phyloP scores from a whole-genome alignment of 2,329 filamentous ascomycete species.

The Colletotrichum sp. region DNA sequence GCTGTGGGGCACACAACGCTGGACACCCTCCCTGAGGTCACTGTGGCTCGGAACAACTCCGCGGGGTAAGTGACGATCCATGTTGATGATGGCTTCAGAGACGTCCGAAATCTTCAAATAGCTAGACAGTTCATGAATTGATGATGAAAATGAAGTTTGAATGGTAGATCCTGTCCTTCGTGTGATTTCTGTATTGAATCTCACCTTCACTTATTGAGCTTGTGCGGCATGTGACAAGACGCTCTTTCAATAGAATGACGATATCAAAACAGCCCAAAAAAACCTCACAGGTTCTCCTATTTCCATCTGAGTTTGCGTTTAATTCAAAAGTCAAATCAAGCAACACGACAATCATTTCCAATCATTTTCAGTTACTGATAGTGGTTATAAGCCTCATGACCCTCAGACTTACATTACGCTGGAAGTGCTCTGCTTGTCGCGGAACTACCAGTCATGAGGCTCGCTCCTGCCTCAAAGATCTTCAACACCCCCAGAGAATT shows the following conservation, averaged over 20 bases:
- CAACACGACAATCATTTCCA: too few species aligned
- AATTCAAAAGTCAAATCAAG: too few species aligned
- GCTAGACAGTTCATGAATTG: neutral
- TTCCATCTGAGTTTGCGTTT: too few species aligned
- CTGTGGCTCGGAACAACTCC: neutral
- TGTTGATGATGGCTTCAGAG: neutral
- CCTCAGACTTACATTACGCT: neutral
- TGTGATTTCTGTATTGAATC: too few species aligned
- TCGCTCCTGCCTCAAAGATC: neutral
- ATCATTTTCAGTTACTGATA: neutral
- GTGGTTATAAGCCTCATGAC: fast-evolving
- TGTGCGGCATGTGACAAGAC: fast-evolving
- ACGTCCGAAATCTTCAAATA: neutral
- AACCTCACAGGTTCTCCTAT: too few species aligned
- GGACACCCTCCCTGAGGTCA: neutral
- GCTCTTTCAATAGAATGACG: fast-evolving
- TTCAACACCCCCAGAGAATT: too few species aligned
- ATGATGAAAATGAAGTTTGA: fast-evolving
- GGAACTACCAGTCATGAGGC: neutral
- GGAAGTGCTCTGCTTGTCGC: neutral
- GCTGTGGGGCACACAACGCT: neutral
- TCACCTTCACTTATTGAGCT: neutral
- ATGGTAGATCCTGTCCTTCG: too few species aligned
- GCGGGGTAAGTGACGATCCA: neutral
- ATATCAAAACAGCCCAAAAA: neutral